A percentile compares a stretch with the other conserved stretches of the same genome.
Evolutionary conservation across 805 yeast genomes (phyloP).

Genomic region (Novakomyces olei): DNA sequence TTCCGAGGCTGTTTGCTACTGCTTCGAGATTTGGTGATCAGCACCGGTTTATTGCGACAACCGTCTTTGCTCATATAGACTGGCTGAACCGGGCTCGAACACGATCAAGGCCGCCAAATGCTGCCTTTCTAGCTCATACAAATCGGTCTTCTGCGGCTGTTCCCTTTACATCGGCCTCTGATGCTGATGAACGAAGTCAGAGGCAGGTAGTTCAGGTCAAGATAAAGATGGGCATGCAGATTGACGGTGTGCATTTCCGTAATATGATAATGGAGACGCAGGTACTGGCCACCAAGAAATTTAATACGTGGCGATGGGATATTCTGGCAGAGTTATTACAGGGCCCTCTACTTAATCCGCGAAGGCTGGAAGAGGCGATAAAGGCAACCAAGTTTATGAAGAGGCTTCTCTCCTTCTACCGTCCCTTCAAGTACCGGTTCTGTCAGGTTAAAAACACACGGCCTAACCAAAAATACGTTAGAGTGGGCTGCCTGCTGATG

Average conservation of each 20-base stretch:
- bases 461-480: slow-evolving; percentile 33
- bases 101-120: background rate
- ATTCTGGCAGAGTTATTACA: slow-evolving; percentile 45
- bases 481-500: slow-evolving; percentile 55
- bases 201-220: slow-evolving; percentile 8
- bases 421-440: slow-evolving; percentile 80
- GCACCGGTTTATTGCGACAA: slow-evolving; percentile 15
- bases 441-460: slow-evolving; percentile 29
- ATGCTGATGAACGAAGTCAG: slow-evolving; percentile 3
- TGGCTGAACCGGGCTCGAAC: slow-evolving; percentile 11
- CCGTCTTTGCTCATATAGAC: slow-evolving; percentile 28
- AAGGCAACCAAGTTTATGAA: slow-evolving; percentile 70
- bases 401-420: slow-evolving; percentile 58
- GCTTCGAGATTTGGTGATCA: slow-evolving; percentile 10
- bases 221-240: slow-evolving; percentile 18
- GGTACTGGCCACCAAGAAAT: slow-evolving; percentile 59
- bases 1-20: slow-evolving; percentile 12
- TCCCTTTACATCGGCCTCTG: no score
- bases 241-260: slow-evolving; percentile 49
- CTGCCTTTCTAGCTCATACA: background rate
- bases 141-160: slow-evolving; percentile 1
- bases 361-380: slow-evolving; percentile 51
- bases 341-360: slow-evolving; percentile 61
- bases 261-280: slow-evolving; percentile 42
- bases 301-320: slow-evolving; percentile 73